Base-by-base conservation (phyloP, 2,329 filamentous ascomycete species). In the Cadophora luteo-olivacea region DNA sequence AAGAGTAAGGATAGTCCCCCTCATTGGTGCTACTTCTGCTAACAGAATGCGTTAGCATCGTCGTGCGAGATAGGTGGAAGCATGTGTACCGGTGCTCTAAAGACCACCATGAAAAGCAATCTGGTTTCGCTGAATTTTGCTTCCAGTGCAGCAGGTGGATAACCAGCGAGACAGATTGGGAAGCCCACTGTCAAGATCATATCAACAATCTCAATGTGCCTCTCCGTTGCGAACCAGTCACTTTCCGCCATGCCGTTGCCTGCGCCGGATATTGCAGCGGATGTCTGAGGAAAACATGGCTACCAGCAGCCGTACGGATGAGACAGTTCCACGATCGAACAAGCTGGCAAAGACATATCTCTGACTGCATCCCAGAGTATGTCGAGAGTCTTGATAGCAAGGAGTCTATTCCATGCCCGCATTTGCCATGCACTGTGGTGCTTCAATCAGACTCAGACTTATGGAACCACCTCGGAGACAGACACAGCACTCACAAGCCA, bases 21-120 rank as follows among this genome's bases (percentile, higher is more conserved):
- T 69, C 12, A 74, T 86, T 1, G 77, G 8, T 63, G 32, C 41
- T 29, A 64, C 54, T 64, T 67, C 22, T 55, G 32, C 45, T 69
- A 65, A 69, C 36, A 67, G 32, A 67, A 36, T 29, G 32, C 36
- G 19, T 67, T 48, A 69, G 64, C 22, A 69, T 65, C 22, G 8
- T 54, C 19, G 22, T 66, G 5, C 32, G 62, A 67, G 54, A 67
- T 14, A 68, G 61, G 51, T 69, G 41, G 48, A 65, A 71, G 48
- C 29, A 69, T 71, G 45, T 71, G 19, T 69, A 71, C 33, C 12
- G 36, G 57, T 68, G 58, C 41, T 66, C 7, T 33, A 69, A 68
- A 62, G 38, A 64, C 54, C 62, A 69, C 41, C 36, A 67, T 69
- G 22, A 69, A 36, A 63, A 69, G 61, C 36, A 65, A 62, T 70